These are phyloP conservation scores for Herpetospermum pedunculosum DNA, from an alignment of 306 rosid genomes.

Conservation along the genomic window DNA sequence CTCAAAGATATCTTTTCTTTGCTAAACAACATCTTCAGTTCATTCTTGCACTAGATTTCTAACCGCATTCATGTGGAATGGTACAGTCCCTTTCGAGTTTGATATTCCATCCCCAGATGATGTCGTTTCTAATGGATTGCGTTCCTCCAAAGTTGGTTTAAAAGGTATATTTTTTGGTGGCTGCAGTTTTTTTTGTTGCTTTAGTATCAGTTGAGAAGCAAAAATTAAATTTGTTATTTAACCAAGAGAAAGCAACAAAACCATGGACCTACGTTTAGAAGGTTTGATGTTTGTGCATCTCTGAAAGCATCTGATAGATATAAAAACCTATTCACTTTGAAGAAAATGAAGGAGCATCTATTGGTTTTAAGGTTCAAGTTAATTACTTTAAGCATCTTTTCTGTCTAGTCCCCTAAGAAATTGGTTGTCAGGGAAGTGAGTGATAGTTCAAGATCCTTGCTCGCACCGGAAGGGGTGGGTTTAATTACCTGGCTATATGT, in stretches of 20 bases:
- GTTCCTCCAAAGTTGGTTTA: constrained; percentile 53
- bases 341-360: background rate
- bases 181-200: constrained; percentile 3
- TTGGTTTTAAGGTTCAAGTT: background rate
- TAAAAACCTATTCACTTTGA: background rate
- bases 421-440: background rate
- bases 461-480: background rate
- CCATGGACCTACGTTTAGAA: background rate
- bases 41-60: constrained; percentile 13
- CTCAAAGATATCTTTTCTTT: background rate
- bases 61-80: constrained; percentile 17
- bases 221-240: background rate
- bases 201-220: constrained; percentile 7
- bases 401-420: background rate
- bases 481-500: background rate
- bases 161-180: constrained; percentile 46
- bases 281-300: background rate
- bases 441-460: background rate
- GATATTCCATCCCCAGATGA: constrained; percentile 94
- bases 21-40: background rate
- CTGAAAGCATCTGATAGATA: background rate
- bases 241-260: background rate
- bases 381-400: background rate
- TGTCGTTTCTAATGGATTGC: constrained; percentile 51
- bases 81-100: constrained; percentile 80